Base-by-base conservation (phyloP, 148 eudicot genomes). In the Talinum fruticosum region DNA sequence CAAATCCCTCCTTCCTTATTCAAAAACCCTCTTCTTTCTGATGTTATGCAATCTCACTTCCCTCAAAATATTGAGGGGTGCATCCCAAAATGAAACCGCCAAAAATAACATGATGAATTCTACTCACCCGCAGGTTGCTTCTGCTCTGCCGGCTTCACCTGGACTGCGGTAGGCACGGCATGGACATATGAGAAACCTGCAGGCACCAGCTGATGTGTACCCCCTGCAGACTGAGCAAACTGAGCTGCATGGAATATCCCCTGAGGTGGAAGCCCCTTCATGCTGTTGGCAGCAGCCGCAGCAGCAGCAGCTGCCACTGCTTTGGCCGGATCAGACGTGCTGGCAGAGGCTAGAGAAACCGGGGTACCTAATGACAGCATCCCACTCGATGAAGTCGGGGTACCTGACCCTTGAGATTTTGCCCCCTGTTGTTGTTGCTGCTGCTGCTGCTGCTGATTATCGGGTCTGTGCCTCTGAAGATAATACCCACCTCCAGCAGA, bases 51-150 rank as follows among this genome's bases (percentile, higher is more conserved):
- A 62, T 62, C 16, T 24, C 41, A 53, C 41, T 74, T 29, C 59
- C 62, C 44, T 24, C 44, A 7, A 37, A 34, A 75, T 18, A 24
- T 29, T 38, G 70, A 62, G 75, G 75, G 80, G 21, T 30, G 38
- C 33, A 44, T 26, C 16, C 45, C 24, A 68, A 73, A 71, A 41
- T 35, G 4, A 10, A 64, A 70, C 29, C 66, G 51, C 67, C 38
- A 44, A 38, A 62, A 66, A 10, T 28, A 69, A 47, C 23, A 13
- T 33, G 24, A 18, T 33, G 66, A 36, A 28, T 24, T 79, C 69
- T 81, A 91, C 93, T 91, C 84, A 91, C 99, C 97, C 75, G 92
- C 90, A 71, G 97, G 93, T 75, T 96, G 97, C 79, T 93, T 96
- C 82, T 91, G 99, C 84, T 96, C 99, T 1, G 94, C 80, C 5